Base-by-base conservation (phyloP, 148 eudicot genomes). In the Silene uniflora region DNA sequence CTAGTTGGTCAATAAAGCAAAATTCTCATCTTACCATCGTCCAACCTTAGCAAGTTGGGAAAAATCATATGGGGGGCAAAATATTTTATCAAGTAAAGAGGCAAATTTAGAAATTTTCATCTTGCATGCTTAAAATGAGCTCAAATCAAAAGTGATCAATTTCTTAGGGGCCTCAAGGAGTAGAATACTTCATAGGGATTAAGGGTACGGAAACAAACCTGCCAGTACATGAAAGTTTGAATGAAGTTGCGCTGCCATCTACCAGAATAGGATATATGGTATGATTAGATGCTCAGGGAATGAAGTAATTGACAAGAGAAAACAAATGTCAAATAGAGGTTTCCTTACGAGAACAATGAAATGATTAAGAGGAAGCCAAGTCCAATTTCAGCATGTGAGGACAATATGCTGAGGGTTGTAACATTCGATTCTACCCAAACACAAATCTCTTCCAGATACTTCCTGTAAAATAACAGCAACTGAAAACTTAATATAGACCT, bases 241-340 rank as follows among this genome's bases (percentile, higher is more conserved):
- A 96, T 78, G 52, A 96, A 87, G 81, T 89, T 96, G 73, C 99
- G 98, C 81, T 96, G 98, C 98, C 94, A 92, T 83, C 99, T 96
- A 90, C 82, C 7, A 62, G 63, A 44, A 69, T 32, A 32, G 35
- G 35, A 32, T 32, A 32, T 3, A 32, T 2, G 35, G 35, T 32
- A 32, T 32, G 35, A 32, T 32, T 32, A 32, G 49, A 52, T 3
- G 54, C 47, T n/a, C 76, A 52, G 58, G 72, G 52, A 22, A 58
- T 21, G 29, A 67, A 67, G 59, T 39, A 27, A 39, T 27, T 49
- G 42, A 39, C 44, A 80, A 62, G 32, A 55, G 66, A 23, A 73
- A 22, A 17, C 7, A 49, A 21, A 18, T 47, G 58, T 27, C 32
- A 21, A 56, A 74, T 16, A 64, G 19, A 12, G 65, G 29, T 19